Evolutionary conservation across 768 basidiomycete species (phyloP).

Genomic region (Psilocybe cyanescens): DNA sequence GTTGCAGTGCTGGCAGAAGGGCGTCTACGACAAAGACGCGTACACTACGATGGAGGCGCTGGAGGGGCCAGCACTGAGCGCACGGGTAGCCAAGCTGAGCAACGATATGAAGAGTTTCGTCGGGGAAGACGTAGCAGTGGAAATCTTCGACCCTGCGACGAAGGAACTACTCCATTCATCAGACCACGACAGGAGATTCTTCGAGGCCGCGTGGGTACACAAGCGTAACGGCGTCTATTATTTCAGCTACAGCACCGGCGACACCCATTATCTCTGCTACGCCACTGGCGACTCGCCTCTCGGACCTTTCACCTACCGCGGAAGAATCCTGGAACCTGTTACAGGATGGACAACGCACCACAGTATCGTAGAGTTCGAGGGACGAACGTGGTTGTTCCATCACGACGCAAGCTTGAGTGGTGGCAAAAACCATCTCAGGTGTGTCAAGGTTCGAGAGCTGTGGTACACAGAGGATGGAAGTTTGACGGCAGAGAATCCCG

Average conservation of each 20-base stretch:
- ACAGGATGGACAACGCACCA: constrained; percentile 28
- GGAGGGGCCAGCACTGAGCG: constrained; percentile 16
- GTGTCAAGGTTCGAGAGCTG: constrained; percentile 23
- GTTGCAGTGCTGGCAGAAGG: constrained; percentile 24
- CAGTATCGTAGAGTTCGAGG: constrained; percentile 24
- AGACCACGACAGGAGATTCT: constrained; percentile 27
- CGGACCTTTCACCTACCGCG: constrained; percentile 25
- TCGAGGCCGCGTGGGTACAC: constrained; percentile 28
- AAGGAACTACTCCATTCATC: constrained; percentile 19
- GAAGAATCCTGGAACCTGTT: constrained; percentile 26
- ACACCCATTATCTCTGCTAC: constrained; percentile 25
- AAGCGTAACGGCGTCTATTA: constrained; percentile 24
- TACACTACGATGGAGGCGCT: constrained; percentile 16
- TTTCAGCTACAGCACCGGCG: constrained; percentile 26
- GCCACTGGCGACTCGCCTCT: constrained; percentile 21
- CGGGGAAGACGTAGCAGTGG: constrained; percentile 16
- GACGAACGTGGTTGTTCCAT: constrained; percentile 23
- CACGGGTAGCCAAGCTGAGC: constrained; percentile 22
- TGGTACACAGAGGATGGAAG: constrained; percentile 20
- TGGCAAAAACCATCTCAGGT: constrained; percentile 24
- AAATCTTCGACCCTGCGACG: constrained; percentile 21
- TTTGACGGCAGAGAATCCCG: constrained; percentile 10
- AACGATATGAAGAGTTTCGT: constrained; percentile 24
- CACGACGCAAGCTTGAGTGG: constrained; percentile 22
- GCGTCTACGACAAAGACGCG: constrained; percentile 11